phyloP scores from a whole-genome alignment of 2,329 filamentous ascomycete species.

The Salinomyces thailandicus region DNA sequence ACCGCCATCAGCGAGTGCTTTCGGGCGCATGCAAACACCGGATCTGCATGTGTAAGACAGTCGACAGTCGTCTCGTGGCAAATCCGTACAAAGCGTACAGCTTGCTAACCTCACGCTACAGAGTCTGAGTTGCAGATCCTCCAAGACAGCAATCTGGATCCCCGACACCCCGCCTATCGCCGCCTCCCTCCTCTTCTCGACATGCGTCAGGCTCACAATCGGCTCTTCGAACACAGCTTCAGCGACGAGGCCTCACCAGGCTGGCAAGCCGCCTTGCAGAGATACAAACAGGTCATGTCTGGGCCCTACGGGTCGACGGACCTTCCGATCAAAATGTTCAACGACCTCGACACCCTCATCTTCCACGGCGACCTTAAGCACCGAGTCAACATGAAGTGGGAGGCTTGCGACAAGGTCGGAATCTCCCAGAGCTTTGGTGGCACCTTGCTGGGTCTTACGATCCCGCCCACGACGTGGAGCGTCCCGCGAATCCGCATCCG shows the following conservation, averaged over 20 bases:
- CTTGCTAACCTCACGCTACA: no score
- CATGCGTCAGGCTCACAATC: background rate
- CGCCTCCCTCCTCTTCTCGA: background rate
- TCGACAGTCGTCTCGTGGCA: background rate
- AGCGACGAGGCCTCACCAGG: background rate
- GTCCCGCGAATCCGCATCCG: conserved; percentile 1
- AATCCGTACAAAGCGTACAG: no score
- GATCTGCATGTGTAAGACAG: background rate
- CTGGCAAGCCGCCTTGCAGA: background rate
- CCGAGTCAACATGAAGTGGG: conserved; percentile 6
- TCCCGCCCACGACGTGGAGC: background rate
- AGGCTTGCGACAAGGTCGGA: background rate
- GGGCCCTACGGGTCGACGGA: conserved; percentile 3
- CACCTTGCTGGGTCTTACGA: background rate
- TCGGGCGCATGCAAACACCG: background rate
- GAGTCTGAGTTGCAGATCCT: conserved; percentile 1
- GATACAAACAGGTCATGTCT: background rate
- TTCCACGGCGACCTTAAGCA: conserved; percentile 8
- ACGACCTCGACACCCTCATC: conserved; percentile 7
- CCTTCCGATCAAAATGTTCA: conserved; percentile 10
- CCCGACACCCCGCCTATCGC: background rate
- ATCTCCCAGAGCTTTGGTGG: background rate
- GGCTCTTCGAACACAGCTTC: background rate
- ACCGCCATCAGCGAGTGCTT: background rate
- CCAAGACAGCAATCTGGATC: background rate